These are phyloP conservation scores for Ramaria sp. DNA, from an alignment of 768 basidiomycete species.

Conservation along the genomic window DNA sequence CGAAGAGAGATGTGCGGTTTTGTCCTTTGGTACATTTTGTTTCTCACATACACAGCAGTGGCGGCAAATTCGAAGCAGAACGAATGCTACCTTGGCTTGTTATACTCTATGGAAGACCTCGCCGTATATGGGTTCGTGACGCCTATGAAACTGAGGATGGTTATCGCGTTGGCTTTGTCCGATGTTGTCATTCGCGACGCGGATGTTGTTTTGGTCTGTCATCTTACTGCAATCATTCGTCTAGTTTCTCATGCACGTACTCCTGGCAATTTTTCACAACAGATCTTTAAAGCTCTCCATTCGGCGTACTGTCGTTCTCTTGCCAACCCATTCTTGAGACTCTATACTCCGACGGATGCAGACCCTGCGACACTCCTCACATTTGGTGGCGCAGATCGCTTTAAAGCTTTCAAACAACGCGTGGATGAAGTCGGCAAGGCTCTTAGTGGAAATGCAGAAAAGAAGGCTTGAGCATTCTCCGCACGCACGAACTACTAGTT, in stretches of 20 bases:
- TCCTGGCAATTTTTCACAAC: background rate
- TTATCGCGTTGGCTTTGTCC: constrained; percentile 67
- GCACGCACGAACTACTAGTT: constrained; percentile 8
- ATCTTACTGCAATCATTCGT: background rate
- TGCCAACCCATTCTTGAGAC: constrained; percentile 77
- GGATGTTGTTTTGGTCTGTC: constrained; percentile 63
- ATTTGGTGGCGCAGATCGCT: constrained; percentile 56
- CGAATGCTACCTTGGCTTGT: constrained; percentile 76
- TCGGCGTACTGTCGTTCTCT: constrained; percentile 77
- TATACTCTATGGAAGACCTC: constrained; percentile 88
- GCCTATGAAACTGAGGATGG: constrained; percentile 79
- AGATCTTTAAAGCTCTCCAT: constrained; percentile 87
- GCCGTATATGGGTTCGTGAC: constrained; percentile 90
- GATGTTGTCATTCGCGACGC: constrained; percentile 74
- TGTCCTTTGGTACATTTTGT: constrained; percentile 4
- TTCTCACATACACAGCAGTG: constrained; percentile 23
- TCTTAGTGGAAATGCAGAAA: constrained; percentile 31
- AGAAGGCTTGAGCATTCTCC: constrained; percentile 10
- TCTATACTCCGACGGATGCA: constrained; percentile 39
- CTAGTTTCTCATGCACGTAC: background rate
- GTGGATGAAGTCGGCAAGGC: constrained; percentile 69
- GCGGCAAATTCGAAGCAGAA: constrained; percentile 35
- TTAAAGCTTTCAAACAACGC: constrained; percentile 56
- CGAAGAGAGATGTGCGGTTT: constrained; percentile 73
- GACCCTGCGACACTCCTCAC: constrained; percentile 48